These are phyloP conservation scores for Aureobasidium lini DNA, from an alignment of 2,329 filamentous ascomycete species.

Conservation along the genomic window DNA sequence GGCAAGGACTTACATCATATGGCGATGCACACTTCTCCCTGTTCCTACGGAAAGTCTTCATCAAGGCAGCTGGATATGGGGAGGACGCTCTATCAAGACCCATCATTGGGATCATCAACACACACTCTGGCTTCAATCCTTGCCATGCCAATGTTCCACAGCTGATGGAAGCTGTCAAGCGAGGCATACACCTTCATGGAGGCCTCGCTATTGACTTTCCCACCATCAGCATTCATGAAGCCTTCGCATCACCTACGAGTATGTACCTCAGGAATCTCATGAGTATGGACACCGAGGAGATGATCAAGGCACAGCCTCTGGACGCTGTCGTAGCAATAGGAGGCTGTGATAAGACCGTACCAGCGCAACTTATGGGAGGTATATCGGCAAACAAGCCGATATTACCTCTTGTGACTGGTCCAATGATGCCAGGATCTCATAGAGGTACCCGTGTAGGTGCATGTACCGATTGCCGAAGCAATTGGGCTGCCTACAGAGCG, in stretches of 20 bases:
- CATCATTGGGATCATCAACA: slow-evolving; percentile 69
- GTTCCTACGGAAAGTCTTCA: slow-evolving; percentile 68
- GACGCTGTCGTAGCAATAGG: slow-evolving; percentile 63
- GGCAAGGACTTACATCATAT: slow-evolving; percentile 59
- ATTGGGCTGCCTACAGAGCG: slow-evolving; percentile 63
- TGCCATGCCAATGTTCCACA: slow-evolving; percentile 67
- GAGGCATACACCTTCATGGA: slow-evolving; percentile 59
- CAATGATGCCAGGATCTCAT: slow-evolving; percentile 67
- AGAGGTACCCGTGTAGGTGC: slow-evolving; percentile 59
- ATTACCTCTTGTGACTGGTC: slow-evolving; percentile 60
- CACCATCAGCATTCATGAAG: slow-evolving; percentile 65
- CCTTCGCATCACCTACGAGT: slow-evolving; percentile 62
- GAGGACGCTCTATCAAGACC: slow-evolving; percentile 63
- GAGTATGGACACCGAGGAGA: slow-evolving; percentile 75
- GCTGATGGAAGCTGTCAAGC: slow-evolving; percentile 61
- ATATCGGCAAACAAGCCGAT: slow-evolving; percentile 68
- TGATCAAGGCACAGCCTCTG: slow-evolving; percentile 64
- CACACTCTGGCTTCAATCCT: slow-evolving; percentile 64
- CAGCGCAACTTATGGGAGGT: slow-evolving; percentile 67
- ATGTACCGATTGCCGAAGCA: slow-evolving; percentile 67
- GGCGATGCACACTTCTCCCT: slow-evolving; percentile 69
- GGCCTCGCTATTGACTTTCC: slow-evolving; percentile 66
- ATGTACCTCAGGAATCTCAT: slow-evolving; percentile 70
- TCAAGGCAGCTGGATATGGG: slow-evolving; percentile 67
- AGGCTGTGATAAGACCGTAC: slow-evolving; percentile 67